Conservation (phyloP, 345 rosid genomes). For the Citrus medica region DNA sequence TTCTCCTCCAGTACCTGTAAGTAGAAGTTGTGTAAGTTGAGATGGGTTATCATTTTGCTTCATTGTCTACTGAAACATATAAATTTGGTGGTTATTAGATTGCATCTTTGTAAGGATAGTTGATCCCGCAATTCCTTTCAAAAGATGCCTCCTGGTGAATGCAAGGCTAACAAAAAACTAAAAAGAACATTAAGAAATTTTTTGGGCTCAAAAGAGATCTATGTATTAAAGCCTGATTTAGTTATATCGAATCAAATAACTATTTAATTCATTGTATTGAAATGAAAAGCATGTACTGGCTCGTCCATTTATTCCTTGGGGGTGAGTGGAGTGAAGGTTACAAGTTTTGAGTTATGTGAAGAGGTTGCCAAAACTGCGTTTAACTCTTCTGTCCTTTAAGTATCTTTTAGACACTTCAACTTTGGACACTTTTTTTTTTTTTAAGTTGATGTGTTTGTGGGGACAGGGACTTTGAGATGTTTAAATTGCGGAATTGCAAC, state of each 20-base stretch:
- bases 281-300: neutral
- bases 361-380: neutral
- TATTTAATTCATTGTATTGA: neutral
- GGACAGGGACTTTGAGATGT: neutral
- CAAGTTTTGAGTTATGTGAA: neutral
- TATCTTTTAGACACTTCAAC: neutral
- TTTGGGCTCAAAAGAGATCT: neutral
- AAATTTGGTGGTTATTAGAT: neutral
- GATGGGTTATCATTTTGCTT: neutral
- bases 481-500: neutral
- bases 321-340: neutral
- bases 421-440: neutral
- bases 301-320: neutral
- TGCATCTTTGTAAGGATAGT: neutral
- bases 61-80: neutral
- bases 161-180: neutral
- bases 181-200: neutral
- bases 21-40: neutral
- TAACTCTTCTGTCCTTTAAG: neutral
- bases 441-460: neutral
- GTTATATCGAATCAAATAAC: neutral
- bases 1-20: slow-evolving; percentile 17
- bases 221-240: neutral
- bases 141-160: neutral
- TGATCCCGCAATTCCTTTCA: neutral